Base-by-base conservation (phyloP, 768 basidiomycete species). In the Trametes meyenii region DNA sequence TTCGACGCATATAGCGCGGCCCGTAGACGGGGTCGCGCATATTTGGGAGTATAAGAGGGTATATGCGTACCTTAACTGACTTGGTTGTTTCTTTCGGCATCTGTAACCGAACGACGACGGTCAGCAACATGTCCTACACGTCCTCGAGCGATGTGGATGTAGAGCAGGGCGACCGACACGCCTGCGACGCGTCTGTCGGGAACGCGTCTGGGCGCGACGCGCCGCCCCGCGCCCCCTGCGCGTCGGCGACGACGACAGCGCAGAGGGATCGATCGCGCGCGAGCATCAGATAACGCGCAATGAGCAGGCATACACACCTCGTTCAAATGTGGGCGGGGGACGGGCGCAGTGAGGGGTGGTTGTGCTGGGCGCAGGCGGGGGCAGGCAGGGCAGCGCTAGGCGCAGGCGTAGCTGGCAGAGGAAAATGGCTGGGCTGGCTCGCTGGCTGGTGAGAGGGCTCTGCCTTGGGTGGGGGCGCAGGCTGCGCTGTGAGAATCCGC, bases 21-120 rank as follows among this genome's bases (percentile, higher is more conserved):
- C 42, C 57, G 23, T 5, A 14, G 33, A 21, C 19, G 26, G 43
- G 5, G 23, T 14, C 45, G 14, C 39, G 46, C 55, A 53, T 51
- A 54, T 57, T 44, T 52, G 45, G 61, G 43, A 57, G 46, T 23
- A 57, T n/a, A 10, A n/a, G 35, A 38, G 62, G 60, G 23, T 56
- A 64, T 29, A 71, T 23, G 73, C 84, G 65, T 61, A 90, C 89
- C 79, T 85, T 89, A 66, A 86, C 79, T 64, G 86, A 76, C 76
- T 89, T 88, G 43, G 85, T 77, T 40, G 83, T 74, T 74, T 85
- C 89, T 75, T 91, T 92, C 67, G 90, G 90, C 91, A 92, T 93
- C 87, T 85, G 70, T 67, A 61, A 70, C 55, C 66, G 67, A 56
- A 67, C 70, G 69, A 70, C 62, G 64, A 65, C 67, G 33, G 65